These are phyloP conservation scores for Astraeus odoratus DNA, from an alignment of 768 basidiomycete genomes.

Conservation along the genomic window DNA sequence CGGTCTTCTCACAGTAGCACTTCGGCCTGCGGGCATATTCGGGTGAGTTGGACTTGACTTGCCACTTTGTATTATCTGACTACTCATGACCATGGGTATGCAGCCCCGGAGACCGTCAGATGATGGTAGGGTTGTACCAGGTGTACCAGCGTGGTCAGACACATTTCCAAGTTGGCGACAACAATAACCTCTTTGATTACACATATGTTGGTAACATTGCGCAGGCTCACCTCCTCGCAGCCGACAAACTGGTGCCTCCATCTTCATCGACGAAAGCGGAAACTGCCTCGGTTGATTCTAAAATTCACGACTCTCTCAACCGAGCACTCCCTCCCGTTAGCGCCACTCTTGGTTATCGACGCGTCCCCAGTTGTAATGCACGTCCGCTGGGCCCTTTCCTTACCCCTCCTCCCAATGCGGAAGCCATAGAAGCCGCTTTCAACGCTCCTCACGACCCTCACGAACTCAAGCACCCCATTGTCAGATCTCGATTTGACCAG, in stretches of 20 bases:
- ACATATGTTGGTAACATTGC: slow-evolving; percentile 97
- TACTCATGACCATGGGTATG: slow-evolving; percentile 1
- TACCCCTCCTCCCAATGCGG: slow-evolving; percentile 49
- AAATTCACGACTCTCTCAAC: slow-evolving; percentile 34
- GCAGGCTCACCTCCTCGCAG: slow-evolving; percentile 87
- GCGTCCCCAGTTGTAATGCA: slow-evolving; percentile 72
- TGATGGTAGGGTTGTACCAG: slow-evolving; percentile 69
- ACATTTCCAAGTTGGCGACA: slow-evolving; percentile 89
- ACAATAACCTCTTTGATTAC: slow-evolving; percentile 91
- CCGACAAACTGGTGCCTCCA: slow-evolving; percentile 68
- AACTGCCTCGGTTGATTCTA: slow-evolving; percentile 23
- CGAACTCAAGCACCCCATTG: slow-evolving; percentile 42
- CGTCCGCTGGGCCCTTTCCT: slow-evolving; percentile 82
- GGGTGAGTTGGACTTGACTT: slow-evolving; percentile 53
- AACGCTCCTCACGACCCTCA: slow-evolving; percentile 34
- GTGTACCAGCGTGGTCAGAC: slow-evolving; percentile 80
- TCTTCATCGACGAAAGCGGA: slow-evolving; percentile 30
- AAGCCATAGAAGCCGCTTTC: slow-evolving; percentile 52
- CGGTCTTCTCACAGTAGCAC: slow-evolving; percentile 80
- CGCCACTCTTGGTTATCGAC: slow-evolving; percentile 54
- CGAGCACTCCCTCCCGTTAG: slow-evolving; percentile 55
- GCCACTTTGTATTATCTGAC: not conserved
- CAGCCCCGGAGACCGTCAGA: slow-evolving; percentile 89
- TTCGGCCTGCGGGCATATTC: slow-evolving; percentile 93
- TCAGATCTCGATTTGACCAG: slow-evolving; percentile 79